A percentile compares a stretch with the other conserved stretches of the same genome.
phyloP scores from a whole-genome alignment of 2,329 filamentous ascomycete genomes.

The Leptographium procerum region DNA sequence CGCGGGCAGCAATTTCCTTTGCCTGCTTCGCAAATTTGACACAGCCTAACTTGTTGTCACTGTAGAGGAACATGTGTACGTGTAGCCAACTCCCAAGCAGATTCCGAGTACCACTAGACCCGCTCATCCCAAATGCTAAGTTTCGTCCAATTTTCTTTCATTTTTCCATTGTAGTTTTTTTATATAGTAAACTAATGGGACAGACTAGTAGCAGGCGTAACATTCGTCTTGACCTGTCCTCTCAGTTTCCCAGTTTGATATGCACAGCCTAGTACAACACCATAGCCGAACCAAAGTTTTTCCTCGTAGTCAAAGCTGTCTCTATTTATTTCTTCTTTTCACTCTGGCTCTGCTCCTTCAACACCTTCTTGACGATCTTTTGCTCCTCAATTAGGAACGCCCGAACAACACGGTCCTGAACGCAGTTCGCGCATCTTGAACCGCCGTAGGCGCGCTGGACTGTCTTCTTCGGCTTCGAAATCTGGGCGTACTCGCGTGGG shows the following conservation, averaged over 20 bases:
- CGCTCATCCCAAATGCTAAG: neutral
- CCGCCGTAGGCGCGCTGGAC: constrained; percentile 98
- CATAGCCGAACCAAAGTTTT: neutral
- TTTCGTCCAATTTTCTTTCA: neutral
- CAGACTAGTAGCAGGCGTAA: neutral
- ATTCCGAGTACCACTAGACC: neutral
- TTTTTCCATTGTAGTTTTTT: constrained; percentile 3
- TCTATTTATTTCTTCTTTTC: constrained; percentile 14
- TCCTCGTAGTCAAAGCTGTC: neutral
- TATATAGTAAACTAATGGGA: neutral
- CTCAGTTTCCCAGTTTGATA: neutral
- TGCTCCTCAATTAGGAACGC: constrained; percentile 99
- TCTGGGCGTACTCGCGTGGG: constrained; percentile 91
- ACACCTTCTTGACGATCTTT: constrained; percentile 99
- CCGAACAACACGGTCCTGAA: constrained; percentile 93
- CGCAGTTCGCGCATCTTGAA: constrained; percentile 96
- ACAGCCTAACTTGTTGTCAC: no score
- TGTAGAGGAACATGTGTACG: no score
- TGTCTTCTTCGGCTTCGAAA: constrained; percentile 99
- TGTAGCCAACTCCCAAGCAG: no score
- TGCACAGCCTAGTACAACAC: neutral
- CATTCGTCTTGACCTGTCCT: neutral
- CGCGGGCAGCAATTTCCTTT: no score
- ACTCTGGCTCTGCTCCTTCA: constrained; percentile 69
- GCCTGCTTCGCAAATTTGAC: no score